Evolutionary conservation across 176 grass and related monocot genomes (phyloP), one percentile per base, ranked within the genome.

Genomic region (Zoysia japonica): DNA sequence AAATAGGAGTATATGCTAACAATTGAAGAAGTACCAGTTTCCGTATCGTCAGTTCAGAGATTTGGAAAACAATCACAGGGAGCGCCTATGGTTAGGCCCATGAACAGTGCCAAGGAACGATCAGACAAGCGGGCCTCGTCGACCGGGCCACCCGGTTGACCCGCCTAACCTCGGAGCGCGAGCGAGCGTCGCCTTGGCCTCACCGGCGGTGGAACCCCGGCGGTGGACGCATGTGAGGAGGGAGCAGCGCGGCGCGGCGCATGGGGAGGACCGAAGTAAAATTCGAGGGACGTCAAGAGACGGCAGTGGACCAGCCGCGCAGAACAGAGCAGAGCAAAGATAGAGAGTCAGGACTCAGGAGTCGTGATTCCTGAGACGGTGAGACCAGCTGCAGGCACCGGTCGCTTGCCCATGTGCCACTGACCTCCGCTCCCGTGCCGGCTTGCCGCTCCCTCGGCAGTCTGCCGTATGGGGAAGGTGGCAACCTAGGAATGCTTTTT

Each of bases 201-300:
- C 45, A 76, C 84, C 51, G 28, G 6, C 54, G 70, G 71, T 88
- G 71, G 72, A 37, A 28, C 45, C 75, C 84, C 51, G 28, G 6
- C 54, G 70, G 71, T 88, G 71, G 72, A 37, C 9, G 49, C 42
- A 85, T 17, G 47, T 47, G 47, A 38, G 28, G 49, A 9, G 59
- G 4, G 45, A 28, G 49, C 49, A 13, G 11, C 41, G 16, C 2
- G 5, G 16, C 6, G 66, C 56, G 42, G 10, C 9, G 5, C 57
- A 59, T 65, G 49, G 77, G 78, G 66, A 67, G 66, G 7, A 0
- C 49, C 11, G 77, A 44, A 72, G 76, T 75, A 85, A 81, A 89
- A 81, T 72, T 77, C 77, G 53, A 36, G 51, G 65, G 47, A 42
- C 54, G 41, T 44, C 12, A 42, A 0, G 0, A 6, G 9, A 0